Evolutionary conservation across 2,329 filamentous ascomycete species (phyloP).

Genomic region (Rhytidhysteron rufulum): DNA sequence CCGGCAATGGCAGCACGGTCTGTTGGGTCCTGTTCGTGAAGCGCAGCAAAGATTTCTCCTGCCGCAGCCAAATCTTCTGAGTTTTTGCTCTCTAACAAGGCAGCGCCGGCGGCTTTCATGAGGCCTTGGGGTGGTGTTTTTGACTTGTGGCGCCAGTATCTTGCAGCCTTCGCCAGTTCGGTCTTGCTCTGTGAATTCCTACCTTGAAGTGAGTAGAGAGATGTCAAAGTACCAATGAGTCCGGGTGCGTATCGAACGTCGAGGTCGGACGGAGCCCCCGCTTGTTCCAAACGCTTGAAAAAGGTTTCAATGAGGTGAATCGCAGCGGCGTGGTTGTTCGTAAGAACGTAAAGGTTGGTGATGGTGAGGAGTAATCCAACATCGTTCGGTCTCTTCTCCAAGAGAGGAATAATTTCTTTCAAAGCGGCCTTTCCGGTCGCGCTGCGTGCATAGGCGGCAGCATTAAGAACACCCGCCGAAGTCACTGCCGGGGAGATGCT

Average conservation of each 20-base stretch:
- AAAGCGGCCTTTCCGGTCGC: conserved; percentile 63
- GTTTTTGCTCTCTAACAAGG: conserved; percentile 72
- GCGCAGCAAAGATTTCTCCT: conserved; percentile 70
- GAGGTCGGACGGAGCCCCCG: conserved; percentile 52
- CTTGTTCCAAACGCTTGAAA: conserved; percentile 66
- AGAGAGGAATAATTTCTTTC: conserved; percentile 63
- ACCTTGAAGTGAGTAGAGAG: conserved; percentile 72
- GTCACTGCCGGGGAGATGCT: conserved; percentile 51
- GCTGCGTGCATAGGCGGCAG: conserved; percentile 68
- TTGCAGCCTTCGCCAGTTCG: conserved; percentile 74
- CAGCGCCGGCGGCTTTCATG: conserved; percentile 69
- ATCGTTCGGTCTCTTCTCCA: conserved; percentile 73
- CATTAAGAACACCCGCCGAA: conserved; percentile 61
- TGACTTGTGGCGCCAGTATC: conserved; percentile 70
- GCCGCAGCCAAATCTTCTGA: conserved; percentile 66
- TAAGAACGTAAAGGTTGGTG: conserved; percentile 74
- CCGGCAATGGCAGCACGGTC: conserved; percentile 74
- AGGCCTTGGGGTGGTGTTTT: conserved; percentile 55
- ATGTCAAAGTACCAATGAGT: conserved; percentile 73
- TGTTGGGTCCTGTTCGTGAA: conserved; percentile 62
- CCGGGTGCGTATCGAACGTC: conserved; percentile 80
- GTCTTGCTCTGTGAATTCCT: conserved; percentile 67
- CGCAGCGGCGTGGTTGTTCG: conserved; percentile 68
- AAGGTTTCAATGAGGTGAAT: conserved; percentile 72
- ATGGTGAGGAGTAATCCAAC: conserved; percentile 76